These are phyloP conservation scores for Globisporangium solare DNA, from an alignment of 352 stramenopile genomes.

Conservation along the genomic window DNA sequence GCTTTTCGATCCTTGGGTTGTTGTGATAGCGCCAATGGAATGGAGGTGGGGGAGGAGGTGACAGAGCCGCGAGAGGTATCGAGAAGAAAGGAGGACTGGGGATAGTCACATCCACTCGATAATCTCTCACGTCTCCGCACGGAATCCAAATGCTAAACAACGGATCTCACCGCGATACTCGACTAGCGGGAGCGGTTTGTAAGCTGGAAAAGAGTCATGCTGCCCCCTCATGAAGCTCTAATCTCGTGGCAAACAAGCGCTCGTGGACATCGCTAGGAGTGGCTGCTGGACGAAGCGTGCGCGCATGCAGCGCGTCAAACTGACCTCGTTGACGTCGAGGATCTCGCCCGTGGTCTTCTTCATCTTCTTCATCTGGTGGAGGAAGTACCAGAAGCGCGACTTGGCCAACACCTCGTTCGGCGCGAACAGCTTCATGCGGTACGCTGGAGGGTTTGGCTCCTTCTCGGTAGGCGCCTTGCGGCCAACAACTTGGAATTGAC, in stretches of 20 bases:
- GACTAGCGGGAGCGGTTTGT: conserved; percentile 75
- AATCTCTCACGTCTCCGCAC: not conserved
- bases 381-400: conserved; percentile 99
- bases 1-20: no score
- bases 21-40: no score
- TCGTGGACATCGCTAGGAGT: conserved; percentile 55
- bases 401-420: conserved; percentile 97
- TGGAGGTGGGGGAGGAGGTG: no score
- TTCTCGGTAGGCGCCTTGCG: conserved; percentile 97
- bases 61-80: no score
- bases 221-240: conserved; percentile 18
- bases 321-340: conserved; percentile 97
- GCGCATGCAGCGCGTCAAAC: conserved; percentile 25
- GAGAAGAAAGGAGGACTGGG: no score
- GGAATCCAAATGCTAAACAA: conserved; percentile 54
- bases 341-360: conserved; percentile 99
- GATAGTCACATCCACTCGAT: no score
- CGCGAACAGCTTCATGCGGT: conserved; percentile 98
- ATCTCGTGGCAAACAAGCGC: conserved; percentile 87
- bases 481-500: conserved; percentile 99
- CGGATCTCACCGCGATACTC: conserved; percentile 57
- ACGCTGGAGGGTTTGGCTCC: conserved; percentile 97
- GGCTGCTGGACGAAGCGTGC: not conserved
- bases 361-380: conserved; percentile 99
- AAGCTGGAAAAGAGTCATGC: conserved; percentile 66